Conservation (phyloP, 257 asterid species). For the Solanum acaule region DNA sequence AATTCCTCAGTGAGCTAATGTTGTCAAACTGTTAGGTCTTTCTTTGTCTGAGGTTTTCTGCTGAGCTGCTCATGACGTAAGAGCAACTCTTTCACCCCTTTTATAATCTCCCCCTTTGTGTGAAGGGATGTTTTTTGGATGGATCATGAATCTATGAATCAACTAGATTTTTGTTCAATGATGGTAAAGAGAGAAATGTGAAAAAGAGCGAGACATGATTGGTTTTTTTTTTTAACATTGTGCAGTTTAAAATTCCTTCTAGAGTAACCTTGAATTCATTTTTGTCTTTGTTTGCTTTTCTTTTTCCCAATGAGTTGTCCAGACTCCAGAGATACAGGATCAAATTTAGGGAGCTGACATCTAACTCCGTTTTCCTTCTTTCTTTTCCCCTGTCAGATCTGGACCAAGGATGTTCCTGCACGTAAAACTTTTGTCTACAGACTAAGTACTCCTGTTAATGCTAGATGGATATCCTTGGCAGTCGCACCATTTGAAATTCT, state of each 20-base stretch:
- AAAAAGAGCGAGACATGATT: not conserved
- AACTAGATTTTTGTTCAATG: not conserved
- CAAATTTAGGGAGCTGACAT: not conserved
- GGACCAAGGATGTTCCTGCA: slow-evolving; percentile 85
- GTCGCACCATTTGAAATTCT: slow-evolving; percentile 91
- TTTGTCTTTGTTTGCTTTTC: not conserved
- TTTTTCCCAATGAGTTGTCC: not conserved
- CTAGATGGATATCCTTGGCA: slow-evolving; percentile 83
- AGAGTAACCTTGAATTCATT: not conserved
- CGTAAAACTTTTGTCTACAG: slow-evolving; percentile 79
- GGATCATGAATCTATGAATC: not conserved
- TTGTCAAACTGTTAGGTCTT: not conserved
- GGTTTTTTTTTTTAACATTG: not conserved
- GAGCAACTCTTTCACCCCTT: not conserved
- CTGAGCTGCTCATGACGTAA: not conserved
- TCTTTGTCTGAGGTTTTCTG: not conserved
- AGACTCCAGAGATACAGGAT: not conserved
- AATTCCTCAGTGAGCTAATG: not conserved
- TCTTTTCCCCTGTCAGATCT: slow-evolving; percentile 34
- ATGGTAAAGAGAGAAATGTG: not conserved
- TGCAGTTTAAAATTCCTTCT: not conserved
- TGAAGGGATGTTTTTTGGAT: not conserved
- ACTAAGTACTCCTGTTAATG: slow-evolving; percentile 86
- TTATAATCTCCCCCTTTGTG: not conserved
- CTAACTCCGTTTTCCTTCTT: not conserved